Base-by-base conservation (phyloP, 2,329 filamentous ascomycete genomes). In the Capronia epimyces region DNA sequence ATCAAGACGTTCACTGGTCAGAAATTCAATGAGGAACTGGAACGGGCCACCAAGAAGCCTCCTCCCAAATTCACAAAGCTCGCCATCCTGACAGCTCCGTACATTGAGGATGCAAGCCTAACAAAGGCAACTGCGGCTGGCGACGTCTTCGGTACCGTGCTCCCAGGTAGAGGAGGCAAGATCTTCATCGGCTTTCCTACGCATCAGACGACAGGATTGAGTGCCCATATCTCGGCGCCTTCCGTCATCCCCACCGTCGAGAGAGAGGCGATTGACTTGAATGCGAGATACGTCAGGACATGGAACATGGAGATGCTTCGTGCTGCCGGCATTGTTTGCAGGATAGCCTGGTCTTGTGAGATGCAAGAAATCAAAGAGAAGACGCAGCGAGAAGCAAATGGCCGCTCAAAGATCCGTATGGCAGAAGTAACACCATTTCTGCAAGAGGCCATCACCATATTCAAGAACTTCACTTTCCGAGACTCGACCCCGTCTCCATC, bases 101-200 rank as follows among this genome's bases (percentile, higher is more conserved):
- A 91, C 64, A 88, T 95, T 61, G 74, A 72, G 13, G 68, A 67
- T 8, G 72, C 43, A 10, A 60, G 52, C 29, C 46, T 60, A 21
- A 47, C 47, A 6, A 54, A 56, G 16, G 60, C 64, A 18, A 62
- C 63, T 4, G 61, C 66, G 18, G 67, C 67, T 22, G 58, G 59
- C 6, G 88, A 95, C 64, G 83, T 98, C 6, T 96, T 98, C 67
- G 81, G 86, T 1, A 93, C 90, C 1, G 90, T 98, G 1, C 71
- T 97, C 3, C 93, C 93, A 2, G 89, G 81, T 50, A 94, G 89
- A 67, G 87, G 87, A 61, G 93, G 93, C 5, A 84, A 88, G 46
- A 87, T 98, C 48, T 98, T 97, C 64, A 98, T 98, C 63, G 93
- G 93, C 0, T 98, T 98, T 64, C 91, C 93, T 2, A 98, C 93